phyloP scores from a whole-genome alignment of 345 rosid species.

The Populus simonii region DNA sequence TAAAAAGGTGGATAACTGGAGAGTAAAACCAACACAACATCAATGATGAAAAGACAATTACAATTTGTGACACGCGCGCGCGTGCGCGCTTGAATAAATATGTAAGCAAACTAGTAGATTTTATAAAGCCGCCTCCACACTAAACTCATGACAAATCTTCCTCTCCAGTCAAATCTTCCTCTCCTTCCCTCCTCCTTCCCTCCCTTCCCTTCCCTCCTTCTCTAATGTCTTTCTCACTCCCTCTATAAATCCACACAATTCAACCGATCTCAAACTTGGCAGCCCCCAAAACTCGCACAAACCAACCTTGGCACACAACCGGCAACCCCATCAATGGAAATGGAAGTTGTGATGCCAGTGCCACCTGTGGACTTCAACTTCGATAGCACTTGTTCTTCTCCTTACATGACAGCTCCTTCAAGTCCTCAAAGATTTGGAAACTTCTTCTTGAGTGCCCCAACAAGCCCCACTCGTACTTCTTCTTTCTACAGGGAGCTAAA shows the following conservation, averaged over 20 bases:
- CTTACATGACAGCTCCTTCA: conserved; percentile 96
- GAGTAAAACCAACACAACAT: neutral
- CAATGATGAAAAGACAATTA: neutral
- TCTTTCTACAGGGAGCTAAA: conserved; percentile 14
- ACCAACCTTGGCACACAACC: conserved; percentile 2
- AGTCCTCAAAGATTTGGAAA: conserved; percentile 74
- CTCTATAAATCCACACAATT: conserved; percentile 8
- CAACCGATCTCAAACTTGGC: neutral
- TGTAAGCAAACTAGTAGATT: conserved; percentile 13
- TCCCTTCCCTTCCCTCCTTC: conserved; percentile 2
- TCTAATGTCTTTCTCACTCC: neutral
- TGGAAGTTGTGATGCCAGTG: conserved; percentile 44
- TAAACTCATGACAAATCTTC: conserved; percentile 10
- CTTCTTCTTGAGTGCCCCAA: conserved; percentile 57
- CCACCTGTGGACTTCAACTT: conserved; percentile 58
- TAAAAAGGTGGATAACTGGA: neutral
- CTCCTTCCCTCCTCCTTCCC: conserved; percentile 17
- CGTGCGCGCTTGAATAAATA: neutral
- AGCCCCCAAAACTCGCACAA: neutral
- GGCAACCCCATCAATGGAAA: conserved; percentile 32
- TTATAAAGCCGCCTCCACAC: conserved; percentile 48
- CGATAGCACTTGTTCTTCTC: conserved; percentile 79
- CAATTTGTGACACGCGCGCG: neutral
- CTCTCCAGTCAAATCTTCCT: conserved; percentile 10
- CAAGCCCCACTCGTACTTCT: conserved; percentile 56